phyloP scores from a whole-genome alignment of 345 rosid species.

The Pistacia vera region DNA sequence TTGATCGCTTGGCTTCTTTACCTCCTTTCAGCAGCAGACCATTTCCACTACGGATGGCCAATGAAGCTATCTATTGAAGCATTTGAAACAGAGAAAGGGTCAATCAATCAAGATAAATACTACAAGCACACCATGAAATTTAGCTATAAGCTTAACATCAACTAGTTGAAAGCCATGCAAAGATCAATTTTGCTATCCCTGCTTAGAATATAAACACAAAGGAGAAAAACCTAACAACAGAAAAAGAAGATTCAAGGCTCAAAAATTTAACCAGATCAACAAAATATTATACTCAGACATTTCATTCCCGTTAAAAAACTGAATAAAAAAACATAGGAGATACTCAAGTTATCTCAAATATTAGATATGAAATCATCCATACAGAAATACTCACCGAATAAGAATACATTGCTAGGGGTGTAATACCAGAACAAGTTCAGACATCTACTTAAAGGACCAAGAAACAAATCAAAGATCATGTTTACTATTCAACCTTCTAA shows the following conservation, averaged over 20 bases:
- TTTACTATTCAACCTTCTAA: neutral
- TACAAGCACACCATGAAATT: neutral
- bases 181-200: conserved; percentile 9
- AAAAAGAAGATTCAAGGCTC: conserved; percentile 2
- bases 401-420: neutral
- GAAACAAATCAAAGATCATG: neutral
- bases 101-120: neutral
- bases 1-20: conserved; percentile 90
- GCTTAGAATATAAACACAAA: neutral
- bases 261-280: neutral
- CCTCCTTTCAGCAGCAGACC: conserved; percentile 97
- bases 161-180: neutral
- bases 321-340: neutral
- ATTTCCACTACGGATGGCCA: conserved; percentile 97
- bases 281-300: neutral
- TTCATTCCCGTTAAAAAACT: neutral
- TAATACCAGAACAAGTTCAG: neutral
- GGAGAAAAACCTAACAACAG: neutral
- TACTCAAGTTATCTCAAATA: neutral
- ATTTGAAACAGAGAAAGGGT: neutral
- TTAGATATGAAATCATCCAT: neutral
- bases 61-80: conserved; percentile 73
- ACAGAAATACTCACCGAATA: neutral
- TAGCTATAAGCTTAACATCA: conserved; percentile 6
- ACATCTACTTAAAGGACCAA: neutral